Evolutionary conservation across 2,329 filamentous ascomycete species (phyloP).

Genomic region (Fusarium burgessii): DNA sequence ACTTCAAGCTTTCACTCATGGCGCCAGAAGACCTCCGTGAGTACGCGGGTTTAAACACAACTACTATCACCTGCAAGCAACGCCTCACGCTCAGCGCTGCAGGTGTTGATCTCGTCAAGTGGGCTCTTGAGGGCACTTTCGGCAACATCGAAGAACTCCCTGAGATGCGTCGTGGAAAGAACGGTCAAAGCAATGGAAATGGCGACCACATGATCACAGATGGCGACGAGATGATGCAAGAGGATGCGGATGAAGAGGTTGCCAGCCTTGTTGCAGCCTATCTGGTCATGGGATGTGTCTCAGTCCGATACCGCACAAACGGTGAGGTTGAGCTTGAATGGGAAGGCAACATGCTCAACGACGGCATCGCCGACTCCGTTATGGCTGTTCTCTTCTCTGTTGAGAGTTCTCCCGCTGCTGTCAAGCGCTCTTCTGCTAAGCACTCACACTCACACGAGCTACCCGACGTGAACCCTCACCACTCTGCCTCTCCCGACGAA

Average conservation of each 20-base stretch:
- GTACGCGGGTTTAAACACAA: constrained; percentile 96
- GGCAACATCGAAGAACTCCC: constrained; percentile 81
- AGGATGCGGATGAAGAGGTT: constrained; percentile 75
- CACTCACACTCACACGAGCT: constrained; percentile 58
- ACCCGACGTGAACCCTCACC: constrained; percentile 74
- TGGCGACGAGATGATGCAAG: constrained; percentile 53
- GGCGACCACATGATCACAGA: constrained; percentile 52
- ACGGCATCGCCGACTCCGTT: constrained; percentile 96
- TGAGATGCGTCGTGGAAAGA: constrained; percentile 60
- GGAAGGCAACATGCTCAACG: constrained; percentile 98
- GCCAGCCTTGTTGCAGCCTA: constrained; percentile 67
- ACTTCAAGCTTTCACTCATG: constrained; percentile 98
- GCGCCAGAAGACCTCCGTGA: constrained; percentile 95
- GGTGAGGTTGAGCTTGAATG: constrained; percentile 93
- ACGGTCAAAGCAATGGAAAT: constrained; percentile 51
- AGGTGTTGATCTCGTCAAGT: constrained; percentile 89
- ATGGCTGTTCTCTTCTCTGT: constrained; percentile 93
- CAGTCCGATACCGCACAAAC: constrained; percentile 79
- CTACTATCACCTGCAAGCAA: constrained; percentile 92
- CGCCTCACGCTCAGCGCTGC: constrained; percentile 88
- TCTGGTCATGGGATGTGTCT: constrained; percentile 90
- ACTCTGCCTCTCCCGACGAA: constrained; percentile 77
- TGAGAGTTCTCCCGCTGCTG: constrained; percentile 93
- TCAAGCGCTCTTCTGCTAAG: constrained; percentile 72
- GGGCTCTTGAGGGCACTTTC: constrained; percentile 95